These are phyloP conservation scores for Arctium minus DNA, from an alignment of 129 eudicot species.

Conservation along the genomic window DNA sequence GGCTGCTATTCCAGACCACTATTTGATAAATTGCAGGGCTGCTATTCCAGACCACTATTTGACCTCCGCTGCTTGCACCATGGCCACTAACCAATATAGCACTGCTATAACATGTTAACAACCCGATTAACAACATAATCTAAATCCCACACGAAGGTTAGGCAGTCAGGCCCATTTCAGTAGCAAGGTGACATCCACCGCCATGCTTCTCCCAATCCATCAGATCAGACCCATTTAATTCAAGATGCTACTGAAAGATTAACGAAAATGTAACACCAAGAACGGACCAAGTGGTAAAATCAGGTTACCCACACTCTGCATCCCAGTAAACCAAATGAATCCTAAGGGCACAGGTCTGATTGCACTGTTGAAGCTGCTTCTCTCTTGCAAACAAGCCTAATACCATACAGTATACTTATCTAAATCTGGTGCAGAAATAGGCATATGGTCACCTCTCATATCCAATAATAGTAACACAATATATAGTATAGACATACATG, in stretches of 20 bases:
- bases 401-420: not conserved
- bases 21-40: not conserved
- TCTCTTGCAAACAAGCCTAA: not conserved
- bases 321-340: not conserved
- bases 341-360: not conserved
- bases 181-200: not conserved
- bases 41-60: not conserved
- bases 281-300: not conserved
- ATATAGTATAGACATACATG: not conserved
- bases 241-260: not conserved
- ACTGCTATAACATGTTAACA: too few relatives aligned
- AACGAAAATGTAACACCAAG: not conserved
- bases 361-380: not conserved
- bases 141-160: not conserved
- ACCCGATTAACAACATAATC: not conserved
- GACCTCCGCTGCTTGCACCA: not conserved
- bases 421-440: not conserved
- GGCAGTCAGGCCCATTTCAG: not conserved
- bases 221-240: not conserved
- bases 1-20: not conserved
- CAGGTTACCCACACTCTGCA: not conserved
- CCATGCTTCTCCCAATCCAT: not conserved
- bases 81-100: not conserved
- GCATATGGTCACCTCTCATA: not conserved
- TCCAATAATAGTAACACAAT: not conserved